Conservation (phyloP, 352 stramenopile species). For the Pythium myriotylum region DNA sequence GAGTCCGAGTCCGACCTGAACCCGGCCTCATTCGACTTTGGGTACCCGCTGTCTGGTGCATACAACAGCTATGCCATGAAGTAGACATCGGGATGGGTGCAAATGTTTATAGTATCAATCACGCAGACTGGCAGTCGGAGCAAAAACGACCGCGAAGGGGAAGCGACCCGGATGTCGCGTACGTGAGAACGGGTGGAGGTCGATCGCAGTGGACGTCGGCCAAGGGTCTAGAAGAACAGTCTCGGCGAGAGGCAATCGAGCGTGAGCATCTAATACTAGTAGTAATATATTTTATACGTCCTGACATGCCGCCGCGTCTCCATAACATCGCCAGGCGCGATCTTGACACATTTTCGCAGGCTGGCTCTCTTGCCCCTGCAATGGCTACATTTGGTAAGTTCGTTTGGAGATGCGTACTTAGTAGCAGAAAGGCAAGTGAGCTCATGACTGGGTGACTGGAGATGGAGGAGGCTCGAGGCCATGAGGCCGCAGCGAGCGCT, state of each 20-base stretch:
- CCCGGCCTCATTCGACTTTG: conserved; percentile 30
- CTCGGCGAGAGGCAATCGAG: background rate
- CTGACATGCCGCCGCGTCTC: background rate
- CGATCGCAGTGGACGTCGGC: background rate
- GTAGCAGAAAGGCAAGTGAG: background rate
- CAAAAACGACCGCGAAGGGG: background rate
- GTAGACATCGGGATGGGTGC: conserved; percentile 2
- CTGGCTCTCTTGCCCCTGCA: background rate
- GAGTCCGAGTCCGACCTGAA: conserved; percentile 25
- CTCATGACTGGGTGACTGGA: conserved; percentile 1
- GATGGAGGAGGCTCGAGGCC: conserved; percentile 12
- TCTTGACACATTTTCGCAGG: background rate
- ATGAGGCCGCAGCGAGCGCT: too few species aligned
- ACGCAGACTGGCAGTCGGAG: background rate
- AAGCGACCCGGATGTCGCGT: too few species aligned
- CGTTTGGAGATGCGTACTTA: conserved; percentile 12
- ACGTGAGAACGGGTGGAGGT: background rate
- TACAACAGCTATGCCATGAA: conserved; percentile 25
- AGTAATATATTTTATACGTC: conserved; percentile 7
- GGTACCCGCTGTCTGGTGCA: conserved; percentile 19
- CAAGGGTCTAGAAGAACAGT: too few species aligned
- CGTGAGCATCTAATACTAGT: conserved; percentile 5
- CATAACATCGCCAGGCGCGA: background rate
- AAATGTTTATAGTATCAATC: background rate
- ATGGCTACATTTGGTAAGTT: conserved; percentile 23